Percentiles rank a stretch among this genome's conserved stretches.
Conservation (phyloP, 441 rosid species). For the Gossypium aridum region DNA sequence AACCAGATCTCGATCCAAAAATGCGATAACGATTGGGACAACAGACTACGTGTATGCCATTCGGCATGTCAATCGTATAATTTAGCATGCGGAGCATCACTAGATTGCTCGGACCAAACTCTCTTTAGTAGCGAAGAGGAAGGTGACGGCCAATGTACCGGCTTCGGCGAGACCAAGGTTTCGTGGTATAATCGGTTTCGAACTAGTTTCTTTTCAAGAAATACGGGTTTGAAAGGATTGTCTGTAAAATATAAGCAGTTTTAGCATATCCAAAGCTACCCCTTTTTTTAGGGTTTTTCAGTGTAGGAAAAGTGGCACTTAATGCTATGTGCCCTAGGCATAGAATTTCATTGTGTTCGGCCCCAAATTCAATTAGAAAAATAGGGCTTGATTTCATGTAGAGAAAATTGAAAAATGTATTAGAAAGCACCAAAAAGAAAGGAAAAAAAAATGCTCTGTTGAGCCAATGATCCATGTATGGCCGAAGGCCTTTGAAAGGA, state of each 20-base stretch:
- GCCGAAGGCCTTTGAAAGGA: slow-evolving; percentile 46
- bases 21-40: slow-evolving; percentile 86
- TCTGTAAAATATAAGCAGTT: slow-evolving; percentile 62
- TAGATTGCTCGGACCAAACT: slow-evolving; percentile 94
- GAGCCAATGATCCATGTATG: slow-evolving; percentile 17
- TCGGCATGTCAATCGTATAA: slow-evolving; percentile 93
- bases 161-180: slow-evolving; percentile 52
- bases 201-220: slow-evolving; percentile 42
- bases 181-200: slow-evolving; percentile 48
- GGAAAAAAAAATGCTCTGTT: background rate
- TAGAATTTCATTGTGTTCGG: slow-evolving; percentile 22
- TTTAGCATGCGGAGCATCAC: slow-evolving; percentile 87
- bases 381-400: slow-evolving; percentile 31
- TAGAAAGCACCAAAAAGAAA: background rate
- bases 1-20: slow-evolving; percentile 94
- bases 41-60: slow-evolving; percentile 89
- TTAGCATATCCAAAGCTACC: slow-evolving; percentile 9
- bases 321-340: slow-evolving; percentile 23
- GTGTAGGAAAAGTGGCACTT: slow-evolving; percentile 34
- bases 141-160: slow-evolving; percentile 83
- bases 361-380: slow-evolving; percentile 27
- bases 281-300: slow-evolving; percentile 24
- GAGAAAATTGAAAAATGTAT: slow-evolving; percentile 32
- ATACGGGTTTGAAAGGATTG: slow-evolving; percentile 27
- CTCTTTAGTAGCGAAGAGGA: slow-evolving; percentile 81